phyloP scores from a whole-genome alignment of 768 basidiomycete species.

The Dentipellis fragilis region DNA sequence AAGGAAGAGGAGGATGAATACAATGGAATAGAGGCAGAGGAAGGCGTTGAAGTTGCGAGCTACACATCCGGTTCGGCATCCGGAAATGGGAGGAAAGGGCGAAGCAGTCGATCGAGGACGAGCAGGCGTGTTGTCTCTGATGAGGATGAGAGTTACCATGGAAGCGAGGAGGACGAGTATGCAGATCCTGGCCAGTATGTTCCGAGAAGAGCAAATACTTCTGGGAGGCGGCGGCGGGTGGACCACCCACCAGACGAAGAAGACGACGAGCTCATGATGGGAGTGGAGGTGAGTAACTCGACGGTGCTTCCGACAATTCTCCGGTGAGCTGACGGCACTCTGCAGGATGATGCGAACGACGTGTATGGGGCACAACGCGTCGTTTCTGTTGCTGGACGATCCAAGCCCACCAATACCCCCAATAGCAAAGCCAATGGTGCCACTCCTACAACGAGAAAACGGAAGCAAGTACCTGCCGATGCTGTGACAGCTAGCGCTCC shows the following conservation, averaged over 20 bases:
- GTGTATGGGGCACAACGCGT: slow-evolving; percentile 21
- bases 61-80: slow-evolving; percentile 8
- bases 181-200: background rate
- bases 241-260: slow-evolving; percentile 31
- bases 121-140: slow-evolving; percentile 3
- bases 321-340: background rate
- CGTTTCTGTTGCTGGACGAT: background rate
- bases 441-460: slow-evolving; percentile 2
- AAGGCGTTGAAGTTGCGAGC: slow-evolving; percentile 11
- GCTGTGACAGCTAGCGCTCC: background rate
- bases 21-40: slow-evolving; percentile 14
- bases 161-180: background rate
- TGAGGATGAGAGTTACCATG: slow-evolving; percentile 12
- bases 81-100: slow-evolving; percentile 1
- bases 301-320: slow-evolving; percentile 1
- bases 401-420: slow-evolving; percentile 4
- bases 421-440: background rate
- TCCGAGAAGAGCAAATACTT: background rate
- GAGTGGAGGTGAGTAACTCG: slow-evolving; percentile 35
- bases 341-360: slow-evolving; percentile 33
- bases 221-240: slow-evolving; percentile 10
- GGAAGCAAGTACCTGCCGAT: background rate
- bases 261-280: slow-evolving; percentile 55
- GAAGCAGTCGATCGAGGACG: slow-evolving; percentile 3
- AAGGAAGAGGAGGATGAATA: slow-evolving; percentile 50